These are phyloP conservation scores for Mucuna pruriens DNA, from an alignment of 306 rosid genomes.

Conservation along the genomic window DNA sequence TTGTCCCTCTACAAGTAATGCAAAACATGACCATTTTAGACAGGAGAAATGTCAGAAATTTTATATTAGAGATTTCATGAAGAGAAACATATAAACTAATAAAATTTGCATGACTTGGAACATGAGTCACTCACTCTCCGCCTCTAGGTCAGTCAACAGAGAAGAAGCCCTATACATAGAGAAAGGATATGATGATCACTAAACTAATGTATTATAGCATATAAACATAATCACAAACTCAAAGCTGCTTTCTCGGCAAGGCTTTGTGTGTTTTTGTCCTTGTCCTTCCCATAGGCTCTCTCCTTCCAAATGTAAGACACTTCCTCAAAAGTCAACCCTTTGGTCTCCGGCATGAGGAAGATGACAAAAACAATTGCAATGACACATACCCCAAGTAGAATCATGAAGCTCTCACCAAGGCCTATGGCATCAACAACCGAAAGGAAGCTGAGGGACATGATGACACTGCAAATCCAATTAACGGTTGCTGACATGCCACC, in stretches of 20 bases:
- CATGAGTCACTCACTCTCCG: not conserved
- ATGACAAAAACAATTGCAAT: slow-evolving; percentile 52
- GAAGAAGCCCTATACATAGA: not conserved
- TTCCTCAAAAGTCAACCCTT: slow-evolving; percentile 77
- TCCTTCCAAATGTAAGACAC: slow-evolving; percentile 72
- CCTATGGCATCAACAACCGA: slow-evolving; percentile 61
- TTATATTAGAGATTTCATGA: not conserved
- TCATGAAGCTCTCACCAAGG: slow-evolving; percentile 65
- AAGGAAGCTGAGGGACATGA: slow-evolving; percentile 67
- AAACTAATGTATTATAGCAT: too few relatives aligned
- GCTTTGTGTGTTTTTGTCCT: slow-evolving; percentile 44
- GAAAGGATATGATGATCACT: too few relatives aligned
- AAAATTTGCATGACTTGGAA: not conserved
- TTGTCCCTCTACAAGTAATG: not conserved
- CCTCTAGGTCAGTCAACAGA: not conserved
- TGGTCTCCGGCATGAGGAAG: slow-evolving; percentile 64
- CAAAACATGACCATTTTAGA: not conserved
- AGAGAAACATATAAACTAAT: too few relatives aligned
- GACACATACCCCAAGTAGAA: slow-evolving; percentile 55
- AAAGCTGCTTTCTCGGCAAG: slow-evolving; percentile 46
- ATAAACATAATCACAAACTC: too few relatives aligned
- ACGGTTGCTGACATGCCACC: slow-evolving; percentile 92
- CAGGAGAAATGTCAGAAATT: not conserved
- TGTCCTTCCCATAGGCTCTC: slow-evolving; percentile 63
- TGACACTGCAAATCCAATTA: slow-evolving; percentile 71